Conservation (phyloP, 1,284 basidiomycete species). For the Spongiforma sp. region DNA sequence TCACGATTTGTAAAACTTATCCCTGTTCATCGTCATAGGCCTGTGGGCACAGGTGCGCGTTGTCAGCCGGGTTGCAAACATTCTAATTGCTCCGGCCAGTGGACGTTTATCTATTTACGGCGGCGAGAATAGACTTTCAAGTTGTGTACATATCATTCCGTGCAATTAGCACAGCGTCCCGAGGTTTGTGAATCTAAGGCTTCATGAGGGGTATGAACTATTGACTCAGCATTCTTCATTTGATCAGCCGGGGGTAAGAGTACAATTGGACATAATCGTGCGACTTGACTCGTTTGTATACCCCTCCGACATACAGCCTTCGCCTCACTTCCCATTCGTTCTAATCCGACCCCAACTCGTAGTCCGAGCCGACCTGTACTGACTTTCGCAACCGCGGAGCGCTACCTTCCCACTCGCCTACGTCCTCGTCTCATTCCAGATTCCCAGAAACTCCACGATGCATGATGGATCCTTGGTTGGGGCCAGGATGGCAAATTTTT, state of each 20-base stretch:
- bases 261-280: too few relatives aligned
- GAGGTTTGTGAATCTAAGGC: too few relatives aligned
- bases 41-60: conserved; percentile 8
- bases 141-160: too few relatives aligned
- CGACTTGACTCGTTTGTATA: too few relatives aligned
- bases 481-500: conserved; percentile 85
- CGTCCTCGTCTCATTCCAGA: conserved; percentile 54
- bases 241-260: too few relatives aligned
- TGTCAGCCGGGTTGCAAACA: too few relatives aligned
- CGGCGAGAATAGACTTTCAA: too few relatives aligned
- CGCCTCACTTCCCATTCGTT: conserved; percentile 76
- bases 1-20: neutral
- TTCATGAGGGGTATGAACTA: too few relatives aligned
- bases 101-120: too few relatives aligned
- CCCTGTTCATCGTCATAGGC: neutral
- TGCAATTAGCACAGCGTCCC: too few relatives aligned
- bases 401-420: conserved; percentile 67
- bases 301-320: conserved; percentile 72
- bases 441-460: conserved; percentile 68
- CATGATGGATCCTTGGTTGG: conserved; percentile 82
- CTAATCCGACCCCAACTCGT: conserved; percentile 79
- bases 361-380: conserved; percentile 75
- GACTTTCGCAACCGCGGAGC: conserved; percentile 79
- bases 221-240: too few relatives aligned
- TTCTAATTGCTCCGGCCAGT: too few relatives aligned